Conservation (phyloP, 148 eudicot genomes). For the Vaccinium macrocarpon region DNA sequence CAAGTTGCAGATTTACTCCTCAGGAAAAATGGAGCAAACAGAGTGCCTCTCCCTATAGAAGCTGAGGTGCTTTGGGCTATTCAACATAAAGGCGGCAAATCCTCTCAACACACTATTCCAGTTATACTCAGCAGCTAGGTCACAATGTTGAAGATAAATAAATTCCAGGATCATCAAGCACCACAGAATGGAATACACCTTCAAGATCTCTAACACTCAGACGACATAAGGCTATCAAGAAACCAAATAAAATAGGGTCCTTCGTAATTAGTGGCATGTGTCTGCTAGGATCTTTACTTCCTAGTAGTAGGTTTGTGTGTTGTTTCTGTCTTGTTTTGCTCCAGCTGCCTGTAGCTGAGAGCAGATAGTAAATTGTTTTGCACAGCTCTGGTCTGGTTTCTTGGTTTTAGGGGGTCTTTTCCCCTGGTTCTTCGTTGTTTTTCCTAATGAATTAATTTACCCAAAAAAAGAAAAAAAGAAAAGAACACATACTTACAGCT, state of each 20-base stretch:
- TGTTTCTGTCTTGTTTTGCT: background rate
- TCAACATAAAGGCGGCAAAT: background rate
- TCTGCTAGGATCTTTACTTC: background rate
- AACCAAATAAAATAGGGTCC: background rate
- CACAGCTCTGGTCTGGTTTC: background rate
- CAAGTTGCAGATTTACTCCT: constrained; percentile 16
- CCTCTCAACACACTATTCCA: background rate
- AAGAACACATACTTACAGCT: constrained; percentile 48
- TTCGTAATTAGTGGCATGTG: background rate
- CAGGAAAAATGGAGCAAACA: background rate
- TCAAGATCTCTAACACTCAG: background rate
- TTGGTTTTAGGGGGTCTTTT: background rate
- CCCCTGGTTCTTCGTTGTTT: background rate
- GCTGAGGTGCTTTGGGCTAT: background rate
- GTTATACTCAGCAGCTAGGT: background rate
- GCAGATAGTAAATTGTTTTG: background rate
- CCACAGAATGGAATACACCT: background rate
- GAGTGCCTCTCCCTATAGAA: background rate
- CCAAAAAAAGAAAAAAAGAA: background rate
- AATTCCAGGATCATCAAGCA: background rate
- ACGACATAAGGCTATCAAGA: background rate
- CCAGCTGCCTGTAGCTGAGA: background rate
- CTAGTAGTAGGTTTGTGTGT: background rate
- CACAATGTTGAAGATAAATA: background rate
- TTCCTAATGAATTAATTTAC: background rate